phyloP scores from a whole-genome alignment of 2,329 filamentous ascomycete genomes.

The Cercospora sesami region DNA sequence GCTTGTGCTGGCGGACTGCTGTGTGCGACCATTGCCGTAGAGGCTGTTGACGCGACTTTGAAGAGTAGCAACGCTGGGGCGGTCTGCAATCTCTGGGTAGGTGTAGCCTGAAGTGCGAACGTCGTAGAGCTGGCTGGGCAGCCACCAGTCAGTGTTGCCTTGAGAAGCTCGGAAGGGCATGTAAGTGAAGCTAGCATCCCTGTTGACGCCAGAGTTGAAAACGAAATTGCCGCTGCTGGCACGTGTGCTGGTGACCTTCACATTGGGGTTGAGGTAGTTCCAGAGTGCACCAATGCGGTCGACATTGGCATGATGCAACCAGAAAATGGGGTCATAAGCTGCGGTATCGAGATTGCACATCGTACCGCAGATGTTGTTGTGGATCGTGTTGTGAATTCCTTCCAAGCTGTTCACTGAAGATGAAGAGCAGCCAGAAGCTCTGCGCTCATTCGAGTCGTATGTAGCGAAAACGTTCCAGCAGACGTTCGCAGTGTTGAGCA shows the following conservation, averaged over 20 bases:
- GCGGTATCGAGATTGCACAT: constrained; percentile 37
- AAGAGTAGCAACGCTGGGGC: neutral
- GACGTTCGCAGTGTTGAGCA: constrained; percentile 29
- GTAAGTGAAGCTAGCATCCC: constrained; percentile 26
- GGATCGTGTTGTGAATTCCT: constrained; percentile 34
- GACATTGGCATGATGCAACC: constrained; percentile 41
- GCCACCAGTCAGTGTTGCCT: constrained; percentile 64
- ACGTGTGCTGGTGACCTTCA: constrained; percentile 24
- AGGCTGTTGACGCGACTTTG: constrained; percentile 13
- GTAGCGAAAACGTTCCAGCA: constrained; percentile 34
- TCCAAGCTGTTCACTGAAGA: constrained; percentile 29
- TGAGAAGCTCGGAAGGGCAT: constrained; percentile 63
- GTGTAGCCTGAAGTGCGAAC: constrained; percentile 46
- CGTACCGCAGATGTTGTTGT: constrained; percentile 29
- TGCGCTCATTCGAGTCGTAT: constrained; percentile 23
- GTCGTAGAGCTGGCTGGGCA: constrained; percentile 52
- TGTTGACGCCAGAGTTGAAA: constrained; percentile 25
- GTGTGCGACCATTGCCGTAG: constrained; percentile 9
- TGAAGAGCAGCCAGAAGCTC: constrained; percentile 23
- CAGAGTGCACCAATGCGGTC: constrained; percentile 40
- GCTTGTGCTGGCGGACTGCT: constrained; percentile 13
- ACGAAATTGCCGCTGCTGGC: constrained; percentile 8
- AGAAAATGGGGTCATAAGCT: constrained; percentile 39
- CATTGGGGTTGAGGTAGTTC: constrained; percentile 34
- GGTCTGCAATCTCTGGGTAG: constrained; percentile 11